Percentiles rank a stretch among this genome's conserved stretches.
These are phyloP conservation scores for Populus trichocarpa DNA, from an alignment of 441 rosid species.

Conservation along the genomic window DNA sequence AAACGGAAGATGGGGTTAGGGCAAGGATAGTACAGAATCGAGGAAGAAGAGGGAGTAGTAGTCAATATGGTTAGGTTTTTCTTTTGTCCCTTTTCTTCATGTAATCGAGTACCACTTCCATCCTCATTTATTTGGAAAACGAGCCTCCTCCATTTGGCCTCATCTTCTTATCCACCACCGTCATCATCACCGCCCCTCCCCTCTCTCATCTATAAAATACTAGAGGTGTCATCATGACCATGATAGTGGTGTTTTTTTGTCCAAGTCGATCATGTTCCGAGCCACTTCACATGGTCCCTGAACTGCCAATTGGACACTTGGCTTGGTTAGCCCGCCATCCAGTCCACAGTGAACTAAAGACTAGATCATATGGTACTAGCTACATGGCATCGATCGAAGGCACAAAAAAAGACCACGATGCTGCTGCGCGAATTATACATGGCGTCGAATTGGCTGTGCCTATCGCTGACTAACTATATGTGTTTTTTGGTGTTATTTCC, in stretches of 20 bases:
- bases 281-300: constrained; percentile 35
- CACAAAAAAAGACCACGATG: too few relatives aligned
- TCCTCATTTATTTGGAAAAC: constrained; percentile 34
- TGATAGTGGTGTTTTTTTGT: constrained; percentile 21
- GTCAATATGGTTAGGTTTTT: constrained; percentile 43
- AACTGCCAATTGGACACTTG: constrained; percentile 15
- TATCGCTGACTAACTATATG: neutral
- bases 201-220: constrained; percentile 10
- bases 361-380: neutral
- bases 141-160: constrained; percentile 31
- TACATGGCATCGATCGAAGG: neutral
- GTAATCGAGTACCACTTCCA: constrained; percentile 44
- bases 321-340: constrained; percentile 10
- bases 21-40: neutral
- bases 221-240: constrained; percentile 14
- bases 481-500: neutral
- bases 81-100: constrained; percentile 25
- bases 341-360: neutral
- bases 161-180: constrained; percentile 19
- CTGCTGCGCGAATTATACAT: too few relatives aligned
- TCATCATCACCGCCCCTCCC: constrained; percentile 17
- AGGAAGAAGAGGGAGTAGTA: neutral
- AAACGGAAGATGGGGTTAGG: neutral
- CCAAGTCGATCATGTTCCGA: constrained; percentile 22
- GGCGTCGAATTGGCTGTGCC: too few relatives aligned